Evolutionary conservation across 2,329 filamentous ascomycete species (phyloP).

Genomic region (Pseudogymnoascus sp.): DNA sequence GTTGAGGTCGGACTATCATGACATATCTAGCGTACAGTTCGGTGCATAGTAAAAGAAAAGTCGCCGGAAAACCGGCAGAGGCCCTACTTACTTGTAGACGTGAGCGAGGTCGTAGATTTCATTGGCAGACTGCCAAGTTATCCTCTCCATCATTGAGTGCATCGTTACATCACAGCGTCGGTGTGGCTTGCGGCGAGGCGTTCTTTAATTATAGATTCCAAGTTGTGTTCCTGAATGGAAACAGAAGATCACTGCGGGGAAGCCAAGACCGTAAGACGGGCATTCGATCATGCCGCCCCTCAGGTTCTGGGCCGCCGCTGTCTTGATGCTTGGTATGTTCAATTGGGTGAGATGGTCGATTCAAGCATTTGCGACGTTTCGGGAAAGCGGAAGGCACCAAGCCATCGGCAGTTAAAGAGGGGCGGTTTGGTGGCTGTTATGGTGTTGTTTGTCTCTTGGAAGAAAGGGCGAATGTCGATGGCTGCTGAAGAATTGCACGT

Average conservation of each 20-base stretch:
- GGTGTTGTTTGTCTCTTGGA: not conserved
- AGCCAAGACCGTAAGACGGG: slow-evolving; percentile 2
- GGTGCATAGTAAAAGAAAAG: not conserved
- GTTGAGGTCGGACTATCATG: not conserved
- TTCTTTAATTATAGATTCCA: not conserved
- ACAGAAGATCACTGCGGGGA: not conserved
- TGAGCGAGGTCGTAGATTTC: not conserved
- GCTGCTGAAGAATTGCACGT: not conserved
- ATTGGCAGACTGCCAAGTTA: not conserved
- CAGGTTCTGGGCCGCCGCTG: not conserved
- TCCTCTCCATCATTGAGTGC: not conserved
- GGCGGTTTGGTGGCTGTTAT: not conserved
- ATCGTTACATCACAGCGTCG: not conserved
- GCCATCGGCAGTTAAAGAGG: not conserved
- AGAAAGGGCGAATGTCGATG: not conserved
- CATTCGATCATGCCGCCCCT: not conserved
- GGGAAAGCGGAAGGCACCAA: not conserved
- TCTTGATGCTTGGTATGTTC: not conserved
- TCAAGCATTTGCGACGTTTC: slow-evolving; percentile 4
- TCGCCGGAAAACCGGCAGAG: not conserved
- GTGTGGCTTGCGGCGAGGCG: not conserved
- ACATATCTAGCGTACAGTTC: not conserved
- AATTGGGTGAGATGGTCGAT: not conserved
- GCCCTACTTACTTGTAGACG: not conserved
- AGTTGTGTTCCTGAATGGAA: not conserved